Evolutionary conservation across 2,329 filamentous ascomycete genomes (phyloP), one percentile per base, ranked within the genome.

Genomic region (Emmonsia crescens): DNA sequence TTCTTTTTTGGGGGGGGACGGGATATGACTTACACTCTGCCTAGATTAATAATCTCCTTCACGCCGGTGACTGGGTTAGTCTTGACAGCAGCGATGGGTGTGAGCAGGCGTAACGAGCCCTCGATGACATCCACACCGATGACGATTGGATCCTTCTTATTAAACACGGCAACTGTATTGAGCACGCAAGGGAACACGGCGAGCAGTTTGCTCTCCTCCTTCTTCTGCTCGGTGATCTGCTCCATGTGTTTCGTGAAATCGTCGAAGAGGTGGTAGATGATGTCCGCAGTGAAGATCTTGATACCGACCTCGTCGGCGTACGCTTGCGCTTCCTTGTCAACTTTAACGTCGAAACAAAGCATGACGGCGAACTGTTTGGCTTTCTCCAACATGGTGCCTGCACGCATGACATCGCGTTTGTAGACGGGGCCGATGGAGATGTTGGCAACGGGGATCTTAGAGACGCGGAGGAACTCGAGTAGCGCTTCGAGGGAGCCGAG

Each of bases 341-440:
- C 90, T 80, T 96, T 97, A 78, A 99, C 94, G 75, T 99, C 95
- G 82, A 99, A 99, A 76, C 94, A 97, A 58, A 99, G 86, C 94
- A 99, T 99, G 73, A 97, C 90, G n/a, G 94, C 94, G 69, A 87
- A 95, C 73, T 99, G 92, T 67, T 91, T 91, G 19, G 87, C 84
- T 79, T 96, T 97, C 77, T 99, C 94, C 71, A 97, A 76, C 94
- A 99, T 99, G 68, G 90, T 89, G 71, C 91, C 92, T 1, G 80
- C 90, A 83, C 85, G 92, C 84, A 97, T 94, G 60, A 99, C 89
- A 76, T 99, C 94, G 70, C 94, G 90, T 82, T 96, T 96, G 84
- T 89, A 97, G 46, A 99, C 93, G 2, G 94, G 94, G 56, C 94
- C 94, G 71, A 99, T 97, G 63, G 91, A 93, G 65, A 99, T 96